A percentile compares a stretch with the other conserved stretches of the same genome.
These are phyloP conservation scores for Trichoderma arundinaceum DNA, from an alignment of 2,329 filamentous ascomycete genomes.

Conservation along the genomic window DNA sequence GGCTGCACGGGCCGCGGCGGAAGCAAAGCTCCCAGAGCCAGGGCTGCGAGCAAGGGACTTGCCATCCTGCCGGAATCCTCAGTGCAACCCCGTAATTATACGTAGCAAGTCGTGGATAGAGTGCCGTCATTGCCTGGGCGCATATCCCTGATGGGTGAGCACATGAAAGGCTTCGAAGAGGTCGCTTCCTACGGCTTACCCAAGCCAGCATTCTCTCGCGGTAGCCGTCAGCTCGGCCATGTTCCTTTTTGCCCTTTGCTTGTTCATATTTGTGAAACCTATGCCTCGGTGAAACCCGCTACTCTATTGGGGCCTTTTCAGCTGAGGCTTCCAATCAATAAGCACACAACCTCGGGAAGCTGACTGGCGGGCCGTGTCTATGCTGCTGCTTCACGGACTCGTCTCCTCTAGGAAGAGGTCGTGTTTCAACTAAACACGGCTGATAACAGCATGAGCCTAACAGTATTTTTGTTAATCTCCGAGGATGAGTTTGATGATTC, in stretches of 20 bases:
- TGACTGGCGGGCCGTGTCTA: too few species aligned
- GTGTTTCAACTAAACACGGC: too few species aligned
- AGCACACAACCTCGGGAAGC: too few species aligned
- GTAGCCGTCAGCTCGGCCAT: background rate
- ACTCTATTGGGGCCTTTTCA: too few species aligned
- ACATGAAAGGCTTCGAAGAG: background rate
- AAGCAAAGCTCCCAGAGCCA: background rate
- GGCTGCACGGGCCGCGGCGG: conserved; percentile 16
- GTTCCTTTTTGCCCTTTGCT: background rate
- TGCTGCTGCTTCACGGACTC: too few species aligned
- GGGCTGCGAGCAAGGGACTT: background rate
- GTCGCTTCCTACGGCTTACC: background rate
- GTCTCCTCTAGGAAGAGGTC: too few species aligned
- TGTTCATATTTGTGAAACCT: background rate
- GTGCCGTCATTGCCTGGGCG: too few species aligned
- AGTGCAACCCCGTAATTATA: background rate
- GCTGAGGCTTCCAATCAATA: too few species aligned
- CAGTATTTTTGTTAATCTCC: too few species aligned
- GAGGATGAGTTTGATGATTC: too few species aligned
- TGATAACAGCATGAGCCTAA: too few species aligned
- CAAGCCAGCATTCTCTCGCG: background rate
- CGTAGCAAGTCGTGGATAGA: background rate
- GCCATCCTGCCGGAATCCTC: conserved; percentile 10
- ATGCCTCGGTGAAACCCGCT: too few species aligned
- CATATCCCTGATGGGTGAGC: background rate